Percentiles rank a stretch among this genome's conserved stretches.
phyloP scores from a whole-genome alignment of 1,284 basidiomycete species.

The Ganoderma leucocontextum region DNA sequence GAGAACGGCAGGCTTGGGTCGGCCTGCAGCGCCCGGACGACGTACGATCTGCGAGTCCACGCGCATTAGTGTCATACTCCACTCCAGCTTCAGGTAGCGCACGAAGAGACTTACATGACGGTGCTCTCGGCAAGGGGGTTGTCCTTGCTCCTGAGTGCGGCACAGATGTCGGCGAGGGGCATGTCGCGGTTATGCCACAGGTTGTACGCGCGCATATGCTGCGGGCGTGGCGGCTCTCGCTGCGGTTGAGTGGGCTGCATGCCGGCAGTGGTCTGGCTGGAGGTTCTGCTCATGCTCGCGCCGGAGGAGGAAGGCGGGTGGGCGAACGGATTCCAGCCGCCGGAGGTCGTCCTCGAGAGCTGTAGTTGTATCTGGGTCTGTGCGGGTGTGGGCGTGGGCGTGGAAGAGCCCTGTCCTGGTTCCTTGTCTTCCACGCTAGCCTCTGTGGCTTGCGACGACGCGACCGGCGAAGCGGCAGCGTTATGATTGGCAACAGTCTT shows the following conservation, averaged over 20 bases:
- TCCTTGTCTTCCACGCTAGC: background rate
- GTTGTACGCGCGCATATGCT: conserved; percentile 63
- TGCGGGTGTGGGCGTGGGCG: background rate
- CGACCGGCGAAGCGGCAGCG: background rate
- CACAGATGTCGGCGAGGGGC: conserved; percentile 58
- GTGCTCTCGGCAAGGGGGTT: conserved; percentile 60
- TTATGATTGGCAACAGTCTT: conserved; percentile 5
- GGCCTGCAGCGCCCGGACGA: conserved; percentile 52
- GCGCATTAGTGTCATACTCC: background rate
- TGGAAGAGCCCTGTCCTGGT: background rate
- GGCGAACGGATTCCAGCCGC: conserved; percentile 5
- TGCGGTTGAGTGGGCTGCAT: background rate
- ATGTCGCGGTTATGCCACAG: conserved; percentile 58
- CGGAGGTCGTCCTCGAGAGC: background rate
- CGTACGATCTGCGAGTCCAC: conserved; percentile 49
- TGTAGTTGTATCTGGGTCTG: background rate
- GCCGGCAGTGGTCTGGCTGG: conserved; percentile 2
- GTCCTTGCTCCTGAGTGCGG: conserved; percentile 47
- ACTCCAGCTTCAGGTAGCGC: background rate
- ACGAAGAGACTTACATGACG: conserved; percentile 58
- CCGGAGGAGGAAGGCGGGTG: background rate
- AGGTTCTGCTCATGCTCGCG: background rate
- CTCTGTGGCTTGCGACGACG: background rate
- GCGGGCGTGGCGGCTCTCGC: conserved; percentile 43
- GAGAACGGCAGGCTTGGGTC: conserved; percentile 50